Evolutionary conservation across 208 protist species (phyloP).

Genomic region (Zelonia costaricensis): DNA sequence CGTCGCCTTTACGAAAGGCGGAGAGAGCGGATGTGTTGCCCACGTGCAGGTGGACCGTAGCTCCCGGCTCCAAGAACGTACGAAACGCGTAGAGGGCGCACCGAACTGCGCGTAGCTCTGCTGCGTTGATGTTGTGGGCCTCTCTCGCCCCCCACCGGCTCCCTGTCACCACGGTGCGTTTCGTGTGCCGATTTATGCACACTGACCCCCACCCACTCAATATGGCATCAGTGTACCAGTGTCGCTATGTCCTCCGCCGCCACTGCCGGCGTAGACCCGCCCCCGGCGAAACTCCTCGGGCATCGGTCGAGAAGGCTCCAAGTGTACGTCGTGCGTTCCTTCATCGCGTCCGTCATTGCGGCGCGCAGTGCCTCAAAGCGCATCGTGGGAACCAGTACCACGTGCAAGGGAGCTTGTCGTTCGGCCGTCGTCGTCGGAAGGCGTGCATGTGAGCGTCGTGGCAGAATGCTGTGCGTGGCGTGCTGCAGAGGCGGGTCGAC

Average conservation of each 20-base stretch:
- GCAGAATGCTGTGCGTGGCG: slow-evolving; percentile 9
- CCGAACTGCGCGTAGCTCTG: not conserved
- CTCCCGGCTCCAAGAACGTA: not conserved
- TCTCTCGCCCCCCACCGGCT: not conserved
- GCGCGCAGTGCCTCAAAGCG: not conserved
- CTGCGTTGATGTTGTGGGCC: not conserved
- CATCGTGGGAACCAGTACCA: not conserved
- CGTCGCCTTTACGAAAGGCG: not conserved
- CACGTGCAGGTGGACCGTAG: not conserved
- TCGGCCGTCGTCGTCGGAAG: slow-evolving; percentile 5
- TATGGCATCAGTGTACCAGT: not conserved
- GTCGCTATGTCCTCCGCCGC: not conserved
- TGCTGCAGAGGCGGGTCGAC: not conserved
- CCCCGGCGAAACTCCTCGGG: not conserved
- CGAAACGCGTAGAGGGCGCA: not conserved
- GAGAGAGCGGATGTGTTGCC: not conserved
- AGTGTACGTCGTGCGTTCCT: not conserved
- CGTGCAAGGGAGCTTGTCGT: slow-evolving; percentile 5
- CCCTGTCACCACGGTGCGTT: not conserved
- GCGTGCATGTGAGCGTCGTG: slow-evolving; percentile 3
- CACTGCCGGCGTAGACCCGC: not conserved
- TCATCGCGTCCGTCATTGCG: not conserved
- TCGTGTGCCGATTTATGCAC: not conserved
- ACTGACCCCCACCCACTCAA: not conserved
- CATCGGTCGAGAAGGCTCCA: not conserved